Evolutionary conservation across 768 basidiomycete genomes (phyloP), one percentile per base, ranked within the genome.

Genomic region (Rhizopogon vinicolor): DNA sequence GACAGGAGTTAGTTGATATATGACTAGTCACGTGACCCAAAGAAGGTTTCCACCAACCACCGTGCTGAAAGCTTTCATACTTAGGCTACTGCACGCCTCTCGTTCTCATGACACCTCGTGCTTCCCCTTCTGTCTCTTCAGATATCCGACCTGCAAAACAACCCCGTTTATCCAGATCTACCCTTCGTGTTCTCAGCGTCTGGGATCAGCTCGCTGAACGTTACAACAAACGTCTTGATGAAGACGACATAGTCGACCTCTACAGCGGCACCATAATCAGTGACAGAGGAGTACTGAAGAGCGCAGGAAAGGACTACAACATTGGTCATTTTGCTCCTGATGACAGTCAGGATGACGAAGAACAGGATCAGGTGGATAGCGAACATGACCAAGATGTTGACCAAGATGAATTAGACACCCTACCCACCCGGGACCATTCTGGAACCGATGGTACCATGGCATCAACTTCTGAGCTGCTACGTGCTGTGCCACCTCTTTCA

Each of bases 181-280:
- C 77, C 5, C 68, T 75, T 60, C 83, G 85, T 3, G 72, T 91
- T 39, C 71, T 82, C 22, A 78, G 80, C 60, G 72, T 81, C 13
- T 91, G 90, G 89, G 75, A 80, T 28, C 75, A 80, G 51, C 80
- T 92, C 3, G 88, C 81, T 3, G 82, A 86, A 46, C 80, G 87
- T 25, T 87, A 91, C 64, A 76, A 79, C 35, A 77, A 81, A 50
- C 76, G 78, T 43, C 71, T 89, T 40, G 87, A 89, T 60, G 85
- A 91, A 63, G 90, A 92, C 67, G 90, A 93, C 66, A 85, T 91
- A 44, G 75, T 92, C 33, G 86, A 91, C 63, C 71, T 93, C 3
- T 72, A 74, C 53, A 83, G 81, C 10, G 79, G 77, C 10, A 67
- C 79, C 57, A 75, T 92, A 41, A 73, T 89, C 55, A 83, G 81